phyloP scores from a whole-genome alignment of 2,329 filamentous ascomycete species.

The Ceratocystis destructans region DNA sequence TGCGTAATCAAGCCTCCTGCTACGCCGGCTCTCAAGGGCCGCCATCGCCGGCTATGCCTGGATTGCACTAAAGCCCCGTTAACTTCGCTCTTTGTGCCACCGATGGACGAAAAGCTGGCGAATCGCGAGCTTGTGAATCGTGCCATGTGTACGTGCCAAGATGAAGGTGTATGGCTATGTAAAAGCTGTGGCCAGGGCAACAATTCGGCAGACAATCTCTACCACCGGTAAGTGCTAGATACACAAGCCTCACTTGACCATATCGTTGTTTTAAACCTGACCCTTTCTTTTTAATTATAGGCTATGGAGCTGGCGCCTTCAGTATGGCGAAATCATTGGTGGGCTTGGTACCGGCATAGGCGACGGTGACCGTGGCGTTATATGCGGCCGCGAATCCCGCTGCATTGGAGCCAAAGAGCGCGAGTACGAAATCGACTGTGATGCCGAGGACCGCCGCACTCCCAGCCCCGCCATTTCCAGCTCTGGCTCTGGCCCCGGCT shows the following conservation, averaged over 20 bases:
- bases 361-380: conserved; percentile 75
- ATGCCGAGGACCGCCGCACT: conserved; percentile 54
- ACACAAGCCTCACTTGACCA: no score
- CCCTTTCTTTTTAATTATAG: conserved; percentile 26
- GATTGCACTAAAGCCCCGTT: conserved; percentile 63
- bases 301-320: conserved; percentile 80
- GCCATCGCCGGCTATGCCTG: conserved; percentile 69
- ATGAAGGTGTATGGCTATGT: conserved; percentile 65
- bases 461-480: conserved; percentile 19
- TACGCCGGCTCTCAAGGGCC: conserved; percentile 49
- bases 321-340: conserved; percentile 67
- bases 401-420: conserved; percentile 67
- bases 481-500: conserved; percentile 20
- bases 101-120: conserved; percentile 33
- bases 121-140: conserved; percentile 42
- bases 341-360: conserved; percentile 77
- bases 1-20: conserved; percentile 76
- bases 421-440: conserved; percentile 74
- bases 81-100: conserved; percentile 35
- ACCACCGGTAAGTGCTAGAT: conserved; percentile 37
- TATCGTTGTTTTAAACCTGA: background rate
- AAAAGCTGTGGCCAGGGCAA: conserved; percentile 67
- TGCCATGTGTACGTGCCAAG: conserved; percentile 39
- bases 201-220: conserved; percentile 43
- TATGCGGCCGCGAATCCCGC: conserved; percentile 63